Percentiles rank a stretch among this genome's conserved stretches.
phyloP scores from a whole-genome alignment of 768 basidiomycete species.

The Cystobasidium onofrii region DNA sequence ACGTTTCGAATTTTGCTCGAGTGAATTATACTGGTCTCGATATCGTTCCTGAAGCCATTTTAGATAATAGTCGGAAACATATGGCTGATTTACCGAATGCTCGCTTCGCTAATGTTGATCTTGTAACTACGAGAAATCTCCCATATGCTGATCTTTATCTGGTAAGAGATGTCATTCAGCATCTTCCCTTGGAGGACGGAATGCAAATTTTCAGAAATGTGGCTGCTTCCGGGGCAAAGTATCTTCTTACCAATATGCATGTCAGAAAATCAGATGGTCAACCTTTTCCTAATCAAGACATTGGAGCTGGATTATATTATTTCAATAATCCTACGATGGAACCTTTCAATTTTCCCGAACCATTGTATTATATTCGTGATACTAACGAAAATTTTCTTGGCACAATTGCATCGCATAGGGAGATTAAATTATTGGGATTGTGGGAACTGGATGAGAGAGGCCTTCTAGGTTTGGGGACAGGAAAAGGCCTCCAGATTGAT shows the following conservation, averaged over 20 bases:
- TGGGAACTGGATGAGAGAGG: too few relatives aligned
- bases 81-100: background rate
- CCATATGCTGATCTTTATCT: constrained; percentile 1
- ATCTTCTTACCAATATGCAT: background rate
- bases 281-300: background rate
- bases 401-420: too few relatives aligned
- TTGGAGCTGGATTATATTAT: background rate
- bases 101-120: constrained; percentile 3
- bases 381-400: background rate
- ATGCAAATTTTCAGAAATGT: background rate
- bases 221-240: background rate
- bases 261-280: background rate
- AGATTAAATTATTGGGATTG: too few relatives aligned
- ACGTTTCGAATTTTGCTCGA: background rate
- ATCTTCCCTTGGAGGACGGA: constrained; percentile 1
- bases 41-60: background rate
- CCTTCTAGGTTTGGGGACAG: too few relatives aligned
- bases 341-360: background rate
- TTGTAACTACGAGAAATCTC: background rate
- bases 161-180: constrained; percentile 3
- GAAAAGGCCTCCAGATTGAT: too few relatives aligned
- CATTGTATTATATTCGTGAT: background rate
- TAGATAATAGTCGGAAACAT: background rate
- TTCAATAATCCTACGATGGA: background rate
- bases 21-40: constrained; percentile 9